Percentiles rank a stretch among this genome's conserved stretches.
phyloP scores from a whole-genome alignment of 352 stramenopile species.

The Phytophthora pini region DNA sequence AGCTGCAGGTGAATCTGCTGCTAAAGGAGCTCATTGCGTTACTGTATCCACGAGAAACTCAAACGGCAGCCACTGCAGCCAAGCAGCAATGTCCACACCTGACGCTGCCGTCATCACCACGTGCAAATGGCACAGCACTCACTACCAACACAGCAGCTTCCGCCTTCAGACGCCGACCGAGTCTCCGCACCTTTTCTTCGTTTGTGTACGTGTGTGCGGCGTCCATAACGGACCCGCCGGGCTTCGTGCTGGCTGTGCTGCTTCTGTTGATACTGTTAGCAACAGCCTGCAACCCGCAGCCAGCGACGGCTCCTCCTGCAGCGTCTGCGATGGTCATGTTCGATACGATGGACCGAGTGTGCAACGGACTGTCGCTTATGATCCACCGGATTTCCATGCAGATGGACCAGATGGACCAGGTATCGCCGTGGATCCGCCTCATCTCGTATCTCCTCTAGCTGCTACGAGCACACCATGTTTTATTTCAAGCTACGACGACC shows the following conservation, averaged over 20 bases:
- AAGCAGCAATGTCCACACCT: conserved; percentile 52
- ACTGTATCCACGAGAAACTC: conserved; percentile 63
- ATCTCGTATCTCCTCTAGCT: conserved; percentile 64
- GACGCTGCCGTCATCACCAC: conserved; percentile 26
- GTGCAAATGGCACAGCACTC: conserved; percentile 7
- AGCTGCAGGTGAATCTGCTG: conserved; percentile 72
- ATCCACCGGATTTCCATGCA: conserved; percentile 71
- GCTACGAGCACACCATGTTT: conserved; percentile 10
- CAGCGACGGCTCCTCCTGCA: conserved; percentile 41
- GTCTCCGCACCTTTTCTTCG: conserved; percentile 67
- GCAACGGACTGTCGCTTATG: conserved; percentile 67
- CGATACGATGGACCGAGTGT: conserved; percentile 61
- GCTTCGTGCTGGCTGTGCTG: conserved; percentile 77
- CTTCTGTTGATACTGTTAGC: conserved; percentile 68
- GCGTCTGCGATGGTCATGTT: conserved; percentile 50
- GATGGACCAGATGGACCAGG: conserved; percentile 61
- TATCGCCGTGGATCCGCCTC: conserved; percentile 62
- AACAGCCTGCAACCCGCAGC: conserved; percentile 66
- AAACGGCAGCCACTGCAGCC: conserved; percentile 39
- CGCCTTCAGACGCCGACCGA: conserved; percentile 43
- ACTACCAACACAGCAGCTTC: conserved; percentile 36
- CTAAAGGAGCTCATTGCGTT: conserved; percentile 64
- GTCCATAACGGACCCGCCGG: conserved; percentile 71
- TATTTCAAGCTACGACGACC: conserved; percentile 16
- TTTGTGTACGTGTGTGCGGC: conserved; percentile 77